These are phyloP conservation scores for Carex myosuroides DNA, from an alignment of 176 grass and related monocot genomes.

Conservation along the genomic window DNA sequence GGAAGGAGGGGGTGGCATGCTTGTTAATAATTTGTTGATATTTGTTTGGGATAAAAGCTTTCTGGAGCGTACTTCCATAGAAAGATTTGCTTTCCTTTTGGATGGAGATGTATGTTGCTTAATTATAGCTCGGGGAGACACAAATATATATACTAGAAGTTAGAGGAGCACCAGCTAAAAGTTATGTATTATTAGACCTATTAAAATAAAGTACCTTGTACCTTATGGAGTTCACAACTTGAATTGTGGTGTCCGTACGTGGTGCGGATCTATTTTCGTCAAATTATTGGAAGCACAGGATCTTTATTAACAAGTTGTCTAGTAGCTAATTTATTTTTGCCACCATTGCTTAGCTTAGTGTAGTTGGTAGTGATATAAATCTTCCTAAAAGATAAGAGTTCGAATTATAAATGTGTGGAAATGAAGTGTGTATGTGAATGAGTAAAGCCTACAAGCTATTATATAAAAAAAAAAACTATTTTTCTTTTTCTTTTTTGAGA, in stretches of 20 bases:
- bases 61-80: constrained; percentile 49
- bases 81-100: background rate
- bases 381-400: too few relatives aligned
- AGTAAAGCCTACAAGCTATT: too few relatives aligned
- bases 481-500: too few relatives aligned
- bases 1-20: background rate
- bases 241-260: background rate
- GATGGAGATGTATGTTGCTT: background rate
- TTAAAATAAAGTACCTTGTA: constrained; percentile 14
- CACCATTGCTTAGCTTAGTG: too few relatives aligned
- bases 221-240: background rate
- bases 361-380: too few relatives aligned
- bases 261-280: background rate
- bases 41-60: constrained; percentile 35
- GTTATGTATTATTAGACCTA: constrained; percentile 8
- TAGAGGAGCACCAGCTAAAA: background rate
- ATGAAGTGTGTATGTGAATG: too few relatives aligned
- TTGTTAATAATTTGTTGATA: background rate
- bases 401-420: too few relatives aligned
- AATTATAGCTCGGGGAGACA: background rate
- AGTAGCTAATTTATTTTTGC: too few relatives aligned
- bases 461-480: too few relatives aligned
- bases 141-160: background rate
- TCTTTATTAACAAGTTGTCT: background rate
- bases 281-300: constrained; percentile 12